These are phyloP conservation scores for Gonapodya prolifera DNA, from an alignment of 192 early-diverging fungal genomes.

Conservation along the genomic window DNA sequence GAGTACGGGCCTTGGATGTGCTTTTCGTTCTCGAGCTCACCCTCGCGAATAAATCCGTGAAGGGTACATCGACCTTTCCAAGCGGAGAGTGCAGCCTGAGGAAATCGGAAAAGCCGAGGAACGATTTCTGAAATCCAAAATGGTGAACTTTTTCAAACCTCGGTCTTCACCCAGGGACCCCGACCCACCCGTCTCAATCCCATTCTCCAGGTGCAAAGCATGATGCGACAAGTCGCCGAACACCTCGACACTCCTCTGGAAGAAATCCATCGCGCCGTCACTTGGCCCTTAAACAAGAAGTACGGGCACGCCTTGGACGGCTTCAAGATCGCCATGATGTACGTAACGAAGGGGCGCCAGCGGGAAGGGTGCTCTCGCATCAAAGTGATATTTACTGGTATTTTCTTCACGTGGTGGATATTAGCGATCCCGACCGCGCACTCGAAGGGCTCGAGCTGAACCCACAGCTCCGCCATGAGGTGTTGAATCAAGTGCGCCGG, in stretches of 20 bases:
- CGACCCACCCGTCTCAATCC: slow-evolving; percentile 10
- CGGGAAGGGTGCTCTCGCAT: slow-evolving; percentile 7
- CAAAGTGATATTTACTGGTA: not conserved
- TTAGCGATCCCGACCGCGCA: slow-evolving; percentile 70
- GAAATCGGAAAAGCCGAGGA: slow-evolving; percentile 85
- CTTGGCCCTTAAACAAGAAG: slow-evolving; percentile 91
- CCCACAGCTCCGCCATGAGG: slow-evolving; percentile 49
- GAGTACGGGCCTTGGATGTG: not conserved
- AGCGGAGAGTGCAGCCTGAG: slow-evolving; percentile 79
- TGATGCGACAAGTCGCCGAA: slow-evolving; percentile 80
- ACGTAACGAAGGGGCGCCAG: slow-evolving; percentile 24
- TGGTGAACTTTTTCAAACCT: slow-evolving; percentile 22
- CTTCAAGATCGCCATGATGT: slow-evolving; percentile 85
- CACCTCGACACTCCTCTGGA: slow-evolving; percentile 69
- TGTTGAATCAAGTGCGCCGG: slow-evolving; percentile 71
- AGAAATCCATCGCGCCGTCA: slow-evolving; percentile 67
- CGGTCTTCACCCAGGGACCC: slow-evolving; percentile 11
- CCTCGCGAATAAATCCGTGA: not conserved
- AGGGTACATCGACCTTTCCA: slow-evolving; percentile 98
- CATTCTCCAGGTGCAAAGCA: slow-evolving; percentile 45
- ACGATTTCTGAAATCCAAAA: slow-evolving; percentile 85
- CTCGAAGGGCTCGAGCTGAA: slow-evolving; percentile 67
- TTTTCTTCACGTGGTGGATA: too few relatives aligned
- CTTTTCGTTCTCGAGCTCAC: slow-evolving; percentile 3
- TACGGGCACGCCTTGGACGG: slow-evolving; percentile 96